A percentile compares a stretch with the other conserved stretches of the same genome.
Evolutionary conservation across 495 filamentous ascomycete species (phyloP).

Genomic region (Tuber melanosporum): DNA sequence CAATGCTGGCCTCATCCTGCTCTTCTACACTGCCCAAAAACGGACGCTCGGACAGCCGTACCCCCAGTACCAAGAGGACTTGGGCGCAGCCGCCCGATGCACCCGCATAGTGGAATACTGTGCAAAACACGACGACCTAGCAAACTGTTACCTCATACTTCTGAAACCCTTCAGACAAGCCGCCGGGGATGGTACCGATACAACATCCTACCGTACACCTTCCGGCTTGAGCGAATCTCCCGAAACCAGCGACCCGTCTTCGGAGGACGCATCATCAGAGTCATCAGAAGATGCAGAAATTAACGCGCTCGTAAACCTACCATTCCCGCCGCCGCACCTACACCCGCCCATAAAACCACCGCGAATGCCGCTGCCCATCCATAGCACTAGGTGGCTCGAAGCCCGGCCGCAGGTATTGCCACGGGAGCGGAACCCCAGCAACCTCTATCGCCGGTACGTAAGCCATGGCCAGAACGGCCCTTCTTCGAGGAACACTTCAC

Average conservation of each 20-base stretch:
- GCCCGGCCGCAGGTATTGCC: background rate
- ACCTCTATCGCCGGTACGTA: background rate
- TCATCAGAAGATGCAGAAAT: background rate
- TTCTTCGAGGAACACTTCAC: background rate
- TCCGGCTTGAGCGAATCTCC: background rate
- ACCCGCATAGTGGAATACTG: conserved; percentile 10
- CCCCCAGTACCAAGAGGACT: conserved; percentile 7
- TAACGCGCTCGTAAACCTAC: background rate
- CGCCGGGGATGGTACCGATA: background rate
- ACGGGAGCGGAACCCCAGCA: background rate
- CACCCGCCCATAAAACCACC: background rate
- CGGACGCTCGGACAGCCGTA: conserved; percentile 8
- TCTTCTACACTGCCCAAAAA: conserved; percentile 14
- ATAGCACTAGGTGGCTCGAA: background rate
- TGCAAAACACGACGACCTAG: conserved; percentile 11
- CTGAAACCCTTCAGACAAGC: conserved; percentile 13
- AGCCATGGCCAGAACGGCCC: background rate
- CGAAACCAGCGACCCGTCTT: background rate
- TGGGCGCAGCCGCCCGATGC: conserved; percentile 7
- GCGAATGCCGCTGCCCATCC: background rate
- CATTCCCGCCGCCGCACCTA: background rate
- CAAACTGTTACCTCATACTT: conserved; percentile 9
- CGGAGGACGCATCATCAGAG: background rate
- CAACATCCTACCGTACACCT: background rate
- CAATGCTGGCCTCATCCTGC: conserved; percentile 14